Conservation (phyloP, 2,329 filamentous ascomycete species). For the Cladophialophora carrionii region DNA sequence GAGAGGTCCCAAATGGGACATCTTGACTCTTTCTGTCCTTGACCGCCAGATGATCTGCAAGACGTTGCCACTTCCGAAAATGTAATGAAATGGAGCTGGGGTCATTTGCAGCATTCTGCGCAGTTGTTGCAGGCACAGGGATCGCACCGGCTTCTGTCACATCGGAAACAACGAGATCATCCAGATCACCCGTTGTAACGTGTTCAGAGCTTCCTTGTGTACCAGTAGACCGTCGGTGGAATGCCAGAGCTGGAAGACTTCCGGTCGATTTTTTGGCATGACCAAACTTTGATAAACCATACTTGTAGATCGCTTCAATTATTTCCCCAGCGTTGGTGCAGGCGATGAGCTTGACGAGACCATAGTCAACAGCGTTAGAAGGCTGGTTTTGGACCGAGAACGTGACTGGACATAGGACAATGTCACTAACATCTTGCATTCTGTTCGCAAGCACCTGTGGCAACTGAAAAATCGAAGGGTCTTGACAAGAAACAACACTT, state of each 20-base stretch:
- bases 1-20: not conserved
- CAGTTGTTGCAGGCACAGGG: not conserved
- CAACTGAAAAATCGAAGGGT: conserved; percentile 27
- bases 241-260: not conserved
- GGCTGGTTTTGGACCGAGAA: conserved; percentile 1
- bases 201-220: conserved; percentile 21
- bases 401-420: conserved; percentile 19
- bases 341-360: conserved; percentile 21
- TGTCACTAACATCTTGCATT: conserved; percentile 11
- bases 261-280: not conserved
- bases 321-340: conserved; percentile 15
- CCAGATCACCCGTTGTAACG: conserved; percentile 22
- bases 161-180: conserved; percentile 29
- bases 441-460: conserved; percentile 16
- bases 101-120: not conserved
- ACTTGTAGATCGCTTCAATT: conserved; percentile 26
- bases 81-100: not conserved
- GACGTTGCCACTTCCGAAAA: conserved; percentile 21
- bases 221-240: not conserved
- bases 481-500: conserved; percentile 14
- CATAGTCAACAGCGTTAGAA: not conserved
- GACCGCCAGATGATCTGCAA: conserved; percentile 11
- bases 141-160: not conserved
- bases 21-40: not conserved
- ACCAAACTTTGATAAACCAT: conserved; percentile 4